Evolutionary conservation across 176 grass and related monocot species (phyloP), one percentile per base, ranked within the genome.

Genomic region (Triticum urartu): DNA sequence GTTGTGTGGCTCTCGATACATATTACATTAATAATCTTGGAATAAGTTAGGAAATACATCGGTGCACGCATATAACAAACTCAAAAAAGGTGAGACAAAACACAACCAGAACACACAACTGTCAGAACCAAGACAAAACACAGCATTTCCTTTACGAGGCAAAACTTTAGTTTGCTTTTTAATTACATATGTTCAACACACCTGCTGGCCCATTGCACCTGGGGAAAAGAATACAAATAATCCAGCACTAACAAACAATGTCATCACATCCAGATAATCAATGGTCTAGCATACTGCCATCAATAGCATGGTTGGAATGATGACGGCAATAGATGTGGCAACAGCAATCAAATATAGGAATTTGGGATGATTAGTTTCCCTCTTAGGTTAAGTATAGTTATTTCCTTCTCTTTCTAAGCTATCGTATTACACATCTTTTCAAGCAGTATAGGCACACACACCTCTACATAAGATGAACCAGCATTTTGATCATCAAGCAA

Each of bases 21-120:
- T 18, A 18, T 77, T 79, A 83, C 75, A 83, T 92, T 82, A 32
- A 63, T 30, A 86, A 80, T 76, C 68, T 79, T 66, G 13, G 79
- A 75, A 47, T 10, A 38, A 78, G 72, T 71, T 30, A 88, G 42
- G 56, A 22, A 25, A 35, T 15, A 59, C 26, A 60, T 28, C 24
- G 17, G 32, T 75, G 42, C 62, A 63, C 64, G 79, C 52, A 62
- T 6, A 86, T 84, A 50, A 61, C 20, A 61, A 24, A 11, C 12
- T 43, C 24, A 40, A 48, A 87, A 63, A 58, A 14, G 26, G 50
- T 48, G 39, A 75, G 45, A 52, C 11, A 7, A 7, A 74, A 77
- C 71, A 85, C 59, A 78, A 68, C 70, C 9, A 40, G 61, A 81
- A 60, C 45, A 67, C 47, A 25, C 25, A 69, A 83, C 34, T 76